Evolutionary conservation across 768 basidiomycete species (phyloP), one percentile per base, ranked within the genome.

Genomic region (Cyathus striatus): DNA sequence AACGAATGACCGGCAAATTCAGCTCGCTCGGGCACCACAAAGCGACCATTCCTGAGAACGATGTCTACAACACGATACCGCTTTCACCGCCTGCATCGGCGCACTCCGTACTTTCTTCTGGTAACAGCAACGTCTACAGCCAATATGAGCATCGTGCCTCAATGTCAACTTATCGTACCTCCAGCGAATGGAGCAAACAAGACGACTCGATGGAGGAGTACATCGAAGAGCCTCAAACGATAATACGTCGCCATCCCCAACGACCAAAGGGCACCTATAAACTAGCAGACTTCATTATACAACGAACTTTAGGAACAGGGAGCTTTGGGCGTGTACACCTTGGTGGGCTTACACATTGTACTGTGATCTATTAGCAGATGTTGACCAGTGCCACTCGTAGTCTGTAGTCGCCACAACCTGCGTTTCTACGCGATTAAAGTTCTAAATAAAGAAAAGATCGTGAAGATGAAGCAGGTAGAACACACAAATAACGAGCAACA

Each of bases 361-460:
- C 21, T 46, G 41, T 36, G 25, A 48, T 42, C 27, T 46, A 24
- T n/a, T n/a, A n/a, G n/a, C n/a, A 33, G 27, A 30, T 26, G 7
- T 24, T 45, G 50, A 7, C 41, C 35, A 40, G 24, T 53, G 38
- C 37, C 37, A 40, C 46, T 38, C 23, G 40, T 49, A 92, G 92
- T 91, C 22, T 81, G 87, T 46, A 93, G 90, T 61, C 88, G 84
- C 64, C 90, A 95, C 59, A 96, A 95, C 59, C 75, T 88, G n/a
- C 86, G 94, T 13, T 94, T 90, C 62, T 97, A 95, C 59, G 94
- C 94, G 38, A 81, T 95, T 73, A 97, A 97, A 61, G 92, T 97
- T 6, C 69, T 97, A 49, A 86, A 77, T 68, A 97, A 97, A 61
- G 91, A 94, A 48, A 86, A 90, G 59, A 87, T 97, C 42, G 89